phyloP scores from a whole-genome alignment of 2,329 filamentous ascomycete species.

The Alternaria gaisen region DNA sequence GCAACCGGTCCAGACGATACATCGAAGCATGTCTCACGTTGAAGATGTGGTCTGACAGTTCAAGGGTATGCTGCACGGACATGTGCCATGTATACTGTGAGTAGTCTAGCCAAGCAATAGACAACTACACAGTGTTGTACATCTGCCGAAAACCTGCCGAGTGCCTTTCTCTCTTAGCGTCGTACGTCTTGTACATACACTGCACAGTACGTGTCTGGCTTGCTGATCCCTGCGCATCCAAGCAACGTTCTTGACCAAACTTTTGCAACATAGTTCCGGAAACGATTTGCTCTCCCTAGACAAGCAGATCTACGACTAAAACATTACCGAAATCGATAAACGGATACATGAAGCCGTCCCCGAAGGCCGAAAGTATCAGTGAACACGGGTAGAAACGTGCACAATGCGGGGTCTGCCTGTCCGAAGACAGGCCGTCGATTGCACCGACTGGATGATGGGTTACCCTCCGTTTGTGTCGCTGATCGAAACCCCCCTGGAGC shows the following conservation, averaged over 20 bases:
- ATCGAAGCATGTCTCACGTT: not conserved
- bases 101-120: not conserved
- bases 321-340: not conserved
- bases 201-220: not conserved
- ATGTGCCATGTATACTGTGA: not conserved
- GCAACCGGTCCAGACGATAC: not conserved
- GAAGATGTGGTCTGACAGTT: not conserved
- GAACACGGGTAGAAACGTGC: not conserved
- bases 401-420: not conserved
- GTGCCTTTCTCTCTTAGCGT: not conserved
- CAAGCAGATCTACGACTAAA: not conserved
- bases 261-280: not conserved
- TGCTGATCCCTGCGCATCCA: not conserved
- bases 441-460: conserved; percentile 1
- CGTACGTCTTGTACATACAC: not conserved
- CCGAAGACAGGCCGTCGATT: conserved; percentile 6
- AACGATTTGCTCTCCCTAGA: not conserved
- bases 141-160: not conserved
- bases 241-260: not conserved
- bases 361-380: conserved; percentile 1
- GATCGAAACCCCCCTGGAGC: not conserved
- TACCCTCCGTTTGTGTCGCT: not conserved
- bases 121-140: not conserved
- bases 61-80: not conserved
- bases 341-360: conserved; percentile 1